phyloP scores from a whole-genome alignment of 225 moss, liverwort and hornwort species.

The Sphagnum tenellum region DNA sequence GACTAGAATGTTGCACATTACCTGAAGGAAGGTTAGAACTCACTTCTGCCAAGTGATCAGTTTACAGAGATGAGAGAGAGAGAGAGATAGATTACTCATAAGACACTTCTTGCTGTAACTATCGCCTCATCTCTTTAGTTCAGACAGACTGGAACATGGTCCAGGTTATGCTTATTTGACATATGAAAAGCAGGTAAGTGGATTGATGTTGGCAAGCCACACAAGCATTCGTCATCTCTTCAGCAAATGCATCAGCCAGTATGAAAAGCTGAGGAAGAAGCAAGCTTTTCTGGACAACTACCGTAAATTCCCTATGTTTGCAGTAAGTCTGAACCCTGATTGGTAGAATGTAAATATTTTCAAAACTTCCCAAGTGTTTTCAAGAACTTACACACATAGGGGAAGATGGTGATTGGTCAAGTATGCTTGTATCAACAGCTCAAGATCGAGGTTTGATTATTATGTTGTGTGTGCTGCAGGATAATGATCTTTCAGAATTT shows the following conservation, averaged over 20 bases:
- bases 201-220: slow-evolving; percentile 98
- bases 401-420: no score
- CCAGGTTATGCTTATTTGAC: background rate
- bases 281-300: slow-evolving; percentile 99
- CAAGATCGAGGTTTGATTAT: background rate
- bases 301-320: slow-evolving; percentile 99
- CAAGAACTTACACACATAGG: no score
- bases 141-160: no score
- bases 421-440: no score
- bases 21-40: no score
- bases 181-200: slow-evolving; percentile 65
- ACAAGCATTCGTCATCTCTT: slow-evolving; percentile 99
- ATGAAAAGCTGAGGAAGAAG: slow-evolving; percentile 98
- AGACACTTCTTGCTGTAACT: no score
- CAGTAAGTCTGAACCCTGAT: slow-evolving; percentile 45
- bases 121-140: no score
- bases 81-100: no score
- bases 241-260: slow-evolving; percentile 99
- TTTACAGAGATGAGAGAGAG: no score
- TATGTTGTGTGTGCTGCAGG: slow-evolving; percentile 40
- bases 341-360: background rate
- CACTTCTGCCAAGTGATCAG: no score
- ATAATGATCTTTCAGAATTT: slow-evolving; percentile 96
- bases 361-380: background rate
- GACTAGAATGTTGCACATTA: no score